Percentiles rank a stretch among this genome's conserved stretches.
phyloP scores from a whole-genome alignment of 1,139 yeast genomes.

The Zygosaccharomyces sapae region DNA sequence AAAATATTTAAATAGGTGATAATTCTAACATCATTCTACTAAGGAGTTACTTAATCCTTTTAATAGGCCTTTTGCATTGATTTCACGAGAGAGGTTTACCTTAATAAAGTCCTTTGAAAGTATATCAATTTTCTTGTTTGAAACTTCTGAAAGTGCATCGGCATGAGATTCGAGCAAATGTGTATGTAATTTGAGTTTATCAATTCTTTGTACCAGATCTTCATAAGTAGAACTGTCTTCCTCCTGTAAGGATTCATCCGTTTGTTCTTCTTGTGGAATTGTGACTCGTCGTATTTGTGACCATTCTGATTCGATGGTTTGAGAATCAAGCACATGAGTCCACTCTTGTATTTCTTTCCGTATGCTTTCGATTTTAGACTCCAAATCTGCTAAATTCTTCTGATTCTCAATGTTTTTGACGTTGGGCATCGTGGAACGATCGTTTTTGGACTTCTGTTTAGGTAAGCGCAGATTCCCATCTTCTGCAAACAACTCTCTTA shows the following conservation, averaged over 20 bases:
- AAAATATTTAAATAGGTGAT: constrained; percentile 51
- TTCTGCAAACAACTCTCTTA: constrained; percentile 28
- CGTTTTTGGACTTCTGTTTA: constrained; percentile 1
- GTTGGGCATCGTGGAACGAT: constrained; percentile 25
- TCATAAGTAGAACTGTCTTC: constrained; percentile 8
- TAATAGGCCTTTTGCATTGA: constrained; percentile 14
- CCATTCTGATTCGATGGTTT: constrained; percentile 24
- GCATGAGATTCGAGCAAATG: constrained; percentile 21
- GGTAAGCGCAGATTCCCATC: constrained; percentile 14
- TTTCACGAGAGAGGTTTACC: constrained; percentile 5
- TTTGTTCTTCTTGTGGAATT: constrained; percentile 3
- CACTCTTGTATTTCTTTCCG: constrained; percentile 29
- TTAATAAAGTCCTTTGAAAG: constrained; percentile 13
- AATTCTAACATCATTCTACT: constrained; percentile 4
- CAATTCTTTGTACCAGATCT: constrained; percentile 18
- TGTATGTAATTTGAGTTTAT: constrained; percentile 18
- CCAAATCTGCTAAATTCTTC: constrained; percentile 25
- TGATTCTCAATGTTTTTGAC: constrained; percentile 33
- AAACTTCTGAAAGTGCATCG: constrained; percentile 13
- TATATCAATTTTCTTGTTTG: constrained; percentile 12
- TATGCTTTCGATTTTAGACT: constrained; percentile 24
- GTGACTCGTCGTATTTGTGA: constrained; percentile 6
- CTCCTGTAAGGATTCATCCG: constrained; percentile 1
- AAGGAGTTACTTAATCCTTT: constrained; percentile 20
- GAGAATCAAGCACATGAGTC: constrained; percentile 25